Evolutionary conservation across 2,329 filamentous ascomycete species (phyloP).

Genomic region (Alternaria hordeiaustralica): DNA sequence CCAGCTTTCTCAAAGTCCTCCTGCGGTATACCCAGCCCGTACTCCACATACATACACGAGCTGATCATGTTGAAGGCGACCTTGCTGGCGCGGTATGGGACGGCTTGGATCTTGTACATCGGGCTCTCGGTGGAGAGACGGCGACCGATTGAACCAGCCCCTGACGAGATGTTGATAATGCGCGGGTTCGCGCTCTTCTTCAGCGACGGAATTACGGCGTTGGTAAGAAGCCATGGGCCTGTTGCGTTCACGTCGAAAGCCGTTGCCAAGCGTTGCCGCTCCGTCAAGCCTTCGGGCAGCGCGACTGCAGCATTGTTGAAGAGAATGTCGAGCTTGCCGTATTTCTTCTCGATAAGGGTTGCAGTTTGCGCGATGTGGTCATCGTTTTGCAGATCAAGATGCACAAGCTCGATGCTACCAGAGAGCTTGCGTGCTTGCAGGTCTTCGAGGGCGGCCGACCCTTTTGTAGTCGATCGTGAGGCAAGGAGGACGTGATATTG

Average conservation of each 20-base stretch:
- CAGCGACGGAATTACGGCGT: slow-evolving; percentile 25
- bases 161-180: slow-evolving; percentile 48
- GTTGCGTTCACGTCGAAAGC: slow-evolving; percentile 41
- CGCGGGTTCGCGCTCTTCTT: slow-evolving; percentile 26
- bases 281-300: slow-evolving; percentile 14
- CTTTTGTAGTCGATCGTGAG: slow-evolving; percentile 28
- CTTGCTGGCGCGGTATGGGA: slow-evolving; percentile 48
- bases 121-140: slow-evolving; percentile 33
- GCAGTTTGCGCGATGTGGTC: slow-evolving; percentile 51
- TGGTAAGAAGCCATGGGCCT: slow-evolving; percentile 34
- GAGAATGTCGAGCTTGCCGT: slow-evolving; percentile 48
- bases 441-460: slow-evolving; percentile 34
- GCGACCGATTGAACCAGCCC: slow-evolving; percentile 42
- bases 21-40: slow-evolving; percentile 23
- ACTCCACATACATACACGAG: slow-evolving; percentile 41
- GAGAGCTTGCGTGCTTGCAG: slow-evolving; percentile 35
- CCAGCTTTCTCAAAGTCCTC: slow-evolving; percentile 3
- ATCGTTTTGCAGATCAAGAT: slow-evolving; percentile 54
- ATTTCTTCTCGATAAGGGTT: slow-evolving; percentile 24
- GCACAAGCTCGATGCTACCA: slow-evolving; percentile 46
- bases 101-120: slow-evolving; percentile 34
- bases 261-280: slow-evolving; percentile 33
- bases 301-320: slow-evolving; percentile 50
- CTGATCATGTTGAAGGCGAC: slow-evolving; percentile 51
- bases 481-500: slow-evolving; percentile 42